Percentiles rank a stretch among this genome's conserved stretches.
phyloP scores from a whole-genome alignment of 805 yeast species.

The Metschnikowia chrysomelidarum region DNA sequence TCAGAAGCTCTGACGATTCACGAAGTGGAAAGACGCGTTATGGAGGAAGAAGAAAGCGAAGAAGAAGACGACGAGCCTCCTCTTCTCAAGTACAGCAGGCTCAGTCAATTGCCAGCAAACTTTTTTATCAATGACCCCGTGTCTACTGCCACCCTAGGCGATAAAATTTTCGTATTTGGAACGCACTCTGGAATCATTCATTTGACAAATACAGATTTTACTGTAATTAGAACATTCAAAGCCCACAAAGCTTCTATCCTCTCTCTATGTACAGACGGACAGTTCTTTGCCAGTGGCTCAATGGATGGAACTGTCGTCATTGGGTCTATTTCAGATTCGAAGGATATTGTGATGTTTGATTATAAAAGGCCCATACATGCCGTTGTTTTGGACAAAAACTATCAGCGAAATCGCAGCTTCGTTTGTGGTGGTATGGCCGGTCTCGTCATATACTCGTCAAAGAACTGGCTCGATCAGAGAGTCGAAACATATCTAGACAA shows the following conservation, averaged over 20 bases:
- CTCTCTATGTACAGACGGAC: conserved; percentile 70
- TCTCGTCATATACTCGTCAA: conserved; percentile 66
- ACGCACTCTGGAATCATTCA: conserved; percentile 87
- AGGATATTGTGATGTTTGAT: conserved; percentile 71
- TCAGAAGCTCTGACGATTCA: too few relatives aligned
- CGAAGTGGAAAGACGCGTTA: neutral
- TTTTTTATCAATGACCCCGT: conserved; percentile 77
- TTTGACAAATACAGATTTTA: conserved; percentile 57
- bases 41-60: conserved; percentile 4
- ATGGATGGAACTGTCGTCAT: conserved; percentile 92
- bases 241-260: conserved; percentile 86
- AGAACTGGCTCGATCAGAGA: conserved; percentile 86
- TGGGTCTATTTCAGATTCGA: conserved; percentile 61
- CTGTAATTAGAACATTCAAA: conserved; percentile 66
- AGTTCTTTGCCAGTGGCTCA: conserved; percentile 79
- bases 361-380: conserved; percentile 87
- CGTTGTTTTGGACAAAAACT: conserved; percentile 75
- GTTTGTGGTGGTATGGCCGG: conserved; percentile 92
- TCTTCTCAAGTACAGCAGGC: conserved; percentile 66
- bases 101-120: conserved; percentile 62
- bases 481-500: conserved; percentile 62
- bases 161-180: conserved; percentile 69
- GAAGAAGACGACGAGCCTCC: conserved; percentile 54
- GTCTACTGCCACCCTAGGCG: conserved; percentile 63
- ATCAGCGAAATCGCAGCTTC: conserved; percentile 59